These are phyloP conservation scores for Aspergillus novoparasiticus DNA, from an alignment of 2,329 filamentous ascomycete genomes.

Conservation along the genomic window DNA sequence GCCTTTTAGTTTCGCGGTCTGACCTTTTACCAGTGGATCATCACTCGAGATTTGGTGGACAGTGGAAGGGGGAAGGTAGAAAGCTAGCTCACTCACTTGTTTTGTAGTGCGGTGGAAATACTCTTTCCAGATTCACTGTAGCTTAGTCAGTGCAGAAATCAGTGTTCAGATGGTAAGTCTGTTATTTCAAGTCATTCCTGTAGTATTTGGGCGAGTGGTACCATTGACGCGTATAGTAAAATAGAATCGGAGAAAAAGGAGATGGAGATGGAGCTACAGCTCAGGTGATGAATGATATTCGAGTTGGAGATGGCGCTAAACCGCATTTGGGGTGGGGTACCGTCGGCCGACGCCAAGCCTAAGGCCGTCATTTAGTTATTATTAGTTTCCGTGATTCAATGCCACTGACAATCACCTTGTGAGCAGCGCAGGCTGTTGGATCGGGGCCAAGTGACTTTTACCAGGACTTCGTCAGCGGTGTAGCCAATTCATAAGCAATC, in stretches of 20 bases:
- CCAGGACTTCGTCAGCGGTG: background rate
- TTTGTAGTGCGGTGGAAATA: background rate
- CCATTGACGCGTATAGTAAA: background rate
- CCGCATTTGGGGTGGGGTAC: slow-evolving; percentile 27
- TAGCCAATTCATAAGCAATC: background rate
- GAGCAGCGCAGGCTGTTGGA: background rate
- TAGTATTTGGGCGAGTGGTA: background rate
- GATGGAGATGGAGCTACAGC: background rate
- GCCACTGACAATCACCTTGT: slow-evolving; percentile 1
- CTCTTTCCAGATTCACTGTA: background rate
- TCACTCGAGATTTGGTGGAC: slow-evolving; percentile 40
- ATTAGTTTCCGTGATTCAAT: background rate
- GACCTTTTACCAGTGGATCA: slow-evolving; percentile 52
- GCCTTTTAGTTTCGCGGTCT: slow-evolving; percentile 33
- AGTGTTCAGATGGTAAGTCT: background rate
- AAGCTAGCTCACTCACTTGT: background rate
- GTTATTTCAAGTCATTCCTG: background rate
- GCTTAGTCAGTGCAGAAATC: background rate
- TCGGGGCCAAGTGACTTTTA: background rate
- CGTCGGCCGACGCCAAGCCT: slow-evolving; percentile 7
- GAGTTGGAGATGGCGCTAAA: slow-evolving; percentile 18
- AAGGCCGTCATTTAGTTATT: slow-evolving; percentile 1
- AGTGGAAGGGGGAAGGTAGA: background rate
- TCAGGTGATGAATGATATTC: background rate
- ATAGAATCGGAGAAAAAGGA: slow-evolving; percentile 4